These are phyloP conservation scores for Mycena vitilis DNA, from an alignment of 768 basidiomycete species.

Conservation along the genomic window DNA sequence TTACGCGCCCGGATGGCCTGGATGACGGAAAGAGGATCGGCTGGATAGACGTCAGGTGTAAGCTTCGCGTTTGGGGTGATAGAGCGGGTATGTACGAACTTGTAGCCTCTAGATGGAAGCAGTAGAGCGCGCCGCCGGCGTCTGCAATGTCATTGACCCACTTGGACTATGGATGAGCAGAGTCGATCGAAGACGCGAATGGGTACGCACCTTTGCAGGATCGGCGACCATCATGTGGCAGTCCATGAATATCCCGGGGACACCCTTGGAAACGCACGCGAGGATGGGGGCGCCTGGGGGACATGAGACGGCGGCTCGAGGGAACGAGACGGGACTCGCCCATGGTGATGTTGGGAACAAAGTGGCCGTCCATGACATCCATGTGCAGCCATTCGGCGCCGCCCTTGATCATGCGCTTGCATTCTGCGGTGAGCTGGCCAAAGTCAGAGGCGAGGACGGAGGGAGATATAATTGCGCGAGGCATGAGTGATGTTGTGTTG, in stretches of 20 bases:
- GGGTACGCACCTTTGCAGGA: conserved; percentile 77
- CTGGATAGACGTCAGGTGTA: conserved; percentile 44
- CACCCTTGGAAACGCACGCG: conserved; percentile 82
- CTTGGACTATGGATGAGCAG: conserved; percentile 51
- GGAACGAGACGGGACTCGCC: conserved; percentile 59
- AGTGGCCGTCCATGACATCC: conserved; percentile 99
- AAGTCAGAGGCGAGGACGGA: conserved; percentile 98
- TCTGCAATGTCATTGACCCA: conserved; percentile 97
- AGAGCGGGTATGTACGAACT: conserved; percentile 53
- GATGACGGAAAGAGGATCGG: conserved; percentile 82
- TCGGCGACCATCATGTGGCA: conserved; percentile 99
- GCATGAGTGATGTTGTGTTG: neutral
- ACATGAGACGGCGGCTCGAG: conserved; percentile 26
- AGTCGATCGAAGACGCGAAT: neutral
- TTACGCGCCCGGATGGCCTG: conserved; percentile 79
- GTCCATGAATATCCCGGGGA: conserved; percentile 99
- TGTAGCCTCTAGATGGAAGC: conserved; percentile 96
- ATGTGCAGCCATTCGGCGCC: conserved; percentile 86
- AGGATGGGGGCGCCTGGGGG: conserved; percentile 86
- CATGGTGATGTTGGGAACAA: conserved; percentile 99
- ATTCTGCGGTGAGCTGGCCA: conserved; percentile 94
- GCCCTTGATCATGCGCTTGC: conserved; percentile 93
- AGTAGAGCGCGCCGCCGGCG: conserved; percentile 94
- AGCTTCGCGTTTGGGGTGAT: neutral
- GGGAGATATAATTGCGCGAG: conserved; percentile 90